Evolutionary conservation across 1,284 basidiomycete genomes (phyloP).

Genomic region (Malassezia arunalokei): DNA sequence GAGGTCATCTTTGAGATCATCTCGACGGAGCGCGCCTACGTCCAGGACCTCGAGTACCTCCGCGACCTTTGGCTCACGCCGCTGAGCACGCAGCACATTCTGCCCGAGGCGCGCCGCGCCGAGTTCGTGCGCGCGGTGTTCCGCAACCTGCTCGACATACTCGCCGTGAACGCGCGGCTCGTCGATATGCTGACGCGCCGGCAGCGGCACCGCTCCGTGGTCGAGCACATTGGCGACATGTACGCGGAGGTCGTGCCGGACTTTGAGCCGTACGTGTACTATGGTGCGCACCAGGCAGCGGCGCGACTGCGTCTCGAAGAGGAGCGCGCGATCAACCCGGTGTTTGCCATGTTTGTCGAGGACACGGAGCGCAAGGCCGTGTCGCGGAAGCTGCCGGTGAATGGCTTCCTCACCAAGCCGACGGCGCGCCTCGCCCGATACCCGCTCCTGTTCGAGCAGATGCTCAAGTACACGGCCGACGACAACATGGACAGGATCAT

Average conservation of each 20-base stretch:
- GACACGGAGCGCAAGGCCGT: constrained; percentile 81
- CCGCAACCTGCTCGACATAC: constrained; percentile 93
- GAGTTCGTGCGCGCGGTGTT: constrained; percentile 91
- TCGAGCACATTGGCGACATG: constrained; percentile 83
- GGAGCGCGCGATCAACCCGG: constrained; percentile 82
- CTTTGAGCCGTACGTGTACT: constrained; percentile 81
- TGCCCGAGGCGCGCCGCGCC: constrained; percentile 63
- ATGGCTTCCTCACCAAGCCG: constrained; percentile 91
- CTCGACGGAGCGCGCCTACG: constrained; percentile 95
- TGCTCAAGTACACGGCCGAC: constrained; percentile 81
- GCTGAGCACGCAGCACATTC: constrained; percentile 60
- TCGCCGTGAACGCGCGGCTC: constrained; percentile 74
- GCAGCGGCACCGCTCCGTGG: constrained; percentile 84
- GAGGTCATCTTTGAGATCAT: constrained; percentile 99
- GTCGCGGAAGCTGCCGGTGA: constrained; percentile 89
- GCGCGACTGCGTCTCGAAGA: constrained; percentile 99
- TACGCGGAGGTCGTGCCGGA: constrained; percentile 75
- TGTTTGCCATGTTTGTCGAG: constrained; percentile 81
- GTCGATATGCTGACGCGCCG: constrained; percentile 88
- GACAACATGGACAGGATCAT: constrained; percentile 74
- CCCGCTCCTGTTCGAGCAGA: constrained; percentile 81
- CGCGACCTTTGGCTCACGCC: constrained; percentile 85
- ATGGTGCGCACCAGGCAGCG: constrained; percentile 91
- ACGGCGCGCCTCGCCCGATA: constrained; percentile 93
- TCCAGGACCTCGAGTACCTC: constrained; percentile 92